Percentiles rank a stretch among this genome's conserved stretches.
phyloP scores from a whole-genome alignment of 306 rosid genomes.

The Acacia acuminata region DNA sequence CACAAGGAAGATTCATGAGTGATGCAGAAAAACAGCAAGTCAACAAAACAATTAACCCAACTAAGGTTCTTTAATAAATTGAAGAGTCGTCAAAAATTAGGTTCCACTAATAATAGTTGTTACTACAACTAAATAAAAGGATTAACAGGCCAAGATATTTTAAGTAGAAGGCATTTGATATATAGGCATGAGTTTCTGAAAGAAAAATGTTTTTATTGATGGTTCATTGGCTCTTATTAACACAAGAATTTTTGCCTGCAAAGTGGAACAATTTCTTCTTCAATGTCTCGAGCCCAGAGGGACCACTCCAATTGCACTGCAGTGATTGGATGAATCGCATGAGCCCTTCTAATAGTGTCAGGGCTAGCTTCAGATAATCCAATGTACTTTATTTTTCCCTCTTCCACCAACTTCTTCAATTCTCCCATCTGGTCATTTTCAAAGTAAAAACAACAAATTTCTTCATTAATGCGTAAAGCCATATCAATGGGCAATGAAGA shows the following conservation, averaged over 20 bases:
- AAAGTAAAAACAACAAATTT: slow-evolving; percentile 14
- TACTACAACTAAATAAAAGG: too few relatives aligned
- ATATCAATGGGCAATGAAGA: not conserved
- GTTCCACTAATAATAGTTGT: too few relatives aligned
- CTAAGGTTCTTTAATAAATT: too few relatives aligned
- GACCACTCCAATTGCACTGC: slow-evolving; percentile 81
- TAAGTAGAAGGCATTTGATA: too few relatives aligned
- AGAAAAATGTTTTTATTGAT: not conserved
- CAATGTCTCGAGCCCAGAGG: slow-evolving; percentile 77
- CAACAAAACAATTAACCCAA: not conserved
- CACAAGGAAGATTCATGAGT: not conserved
- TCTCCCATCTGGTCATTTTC: slow-evolving; percentile 52
- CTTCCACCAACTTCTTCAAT: slow-evolving; percentile 64
- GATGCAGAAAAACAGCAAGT: not conserved
- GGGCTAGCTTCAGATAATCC: slow-evolving; percentile 75
- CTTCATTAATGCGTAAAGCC: not conserved
- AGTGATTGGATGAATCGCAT: slow-evolving; percentile 77
- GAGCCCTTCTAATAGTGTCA: slow-evolving; percentile 78
- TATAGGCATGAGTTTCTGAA: not conserved
- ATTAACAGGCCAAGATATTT: too few relatives aligned
- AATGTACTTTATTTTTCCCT: slow-evolving; percentile 68
- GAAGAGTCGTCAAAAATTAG: too few relatives aligned
- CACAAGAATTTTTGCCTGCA: slow-evolving; percentile 50
- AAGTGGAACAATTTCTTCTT: slow-evolving; percentile 63
- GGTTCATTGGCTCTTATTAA: not conserved